These are phyloP conservation scores for Chrysoporthe austroafricana DNA, from an alignment of 2,329 filamentous ascomycete species.

Conservation along the genomic window DNA sequence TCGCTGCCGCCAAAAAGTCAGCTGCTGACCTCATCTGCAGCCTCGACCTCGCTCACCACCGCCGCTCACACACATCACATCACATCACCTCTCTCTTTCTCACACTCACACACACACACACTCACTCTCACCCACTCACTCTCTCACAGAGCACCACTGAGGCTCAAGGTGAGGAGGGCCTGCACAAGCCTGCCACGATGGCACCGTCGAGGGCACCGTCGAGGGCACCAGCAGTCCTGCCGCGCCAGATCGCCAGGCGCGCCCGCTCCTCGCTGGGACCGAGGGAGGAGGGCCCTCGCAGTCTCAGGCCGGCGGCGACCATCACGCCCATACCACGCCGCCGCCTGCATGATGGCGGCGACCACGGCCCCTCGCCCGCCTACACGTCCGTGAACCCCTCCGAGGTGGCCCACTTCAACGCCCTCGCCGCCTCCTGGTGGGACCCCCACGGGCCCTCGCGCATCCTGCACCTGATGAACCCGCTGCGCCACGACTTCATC, in stretches of 20 bases:
- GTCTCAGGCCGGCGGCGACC: too few species aligned
- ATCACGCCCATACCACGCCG: background rate
- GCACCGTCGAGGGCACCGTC: slow-evolving; percentile 29
- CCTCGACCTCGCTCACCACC: background rate
- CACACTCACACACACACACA: too few species aligned
- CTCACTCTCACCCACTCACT: too few species aligned
- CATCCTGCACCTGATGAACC: slow-evolving; percentile 97
- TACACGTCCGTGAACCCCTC: slow-evolving; percentile 80
- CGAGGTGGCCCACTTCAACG: slow-evolving; percentile 93
- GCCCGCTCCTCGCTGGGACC: slow-evolving; percentile 8
- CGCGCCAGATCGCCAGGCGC: slow-evolving; percentile 18
- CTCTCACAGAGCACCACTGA: too few species aligned
- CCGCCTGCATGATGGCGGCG: slow-evolving; percentile 13
- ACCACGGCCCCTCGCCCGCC: slow-evolving; percentile 27
- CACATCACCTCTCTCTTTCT: too few species aligned
- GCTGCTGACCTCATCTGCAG: too few species aligned
- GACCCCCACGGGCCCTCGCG: slow-evolving; percentile 91
- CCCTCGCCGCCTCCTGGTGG: slow-evolving; percentile 95
- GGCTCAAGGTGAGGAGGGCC: background rate
- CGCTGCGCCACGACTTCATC: slow-evolving; percentile 92
- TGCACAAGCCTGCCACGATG: slow-evolving; percentile 8
- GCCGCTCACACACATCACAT: background rate
- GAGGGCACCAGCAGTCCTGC: slow-evolving; percentile 20
- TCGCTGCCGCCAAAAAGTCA: too few species aligned
- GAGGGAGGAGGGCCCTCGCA: background rate